Base-by-base conservation (phyloP, 371 early-diverging fungal species). In the Nematocida ironsii region DNA sequence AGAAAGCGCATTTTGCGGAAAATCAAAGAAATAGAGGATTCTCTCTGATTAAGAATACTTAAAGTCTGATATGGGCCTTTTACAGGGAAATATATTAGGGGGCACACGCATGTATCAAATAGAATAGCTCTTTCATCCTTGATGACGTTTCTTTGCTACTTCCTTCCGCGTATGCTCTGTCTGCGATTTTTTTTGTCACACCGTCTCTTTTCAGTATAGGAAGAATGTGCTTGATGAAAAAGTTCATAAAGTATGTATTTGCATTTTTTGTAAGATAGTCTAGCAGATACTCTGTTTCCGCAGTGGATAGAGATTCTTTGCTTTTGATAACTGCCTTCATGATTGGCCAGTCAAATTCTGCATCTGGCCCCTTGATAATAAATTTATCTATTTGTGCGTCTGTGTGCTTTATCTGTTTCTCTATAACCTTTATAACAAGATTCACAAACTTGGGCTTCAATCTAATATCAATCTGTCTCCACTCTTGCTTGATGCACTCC, bases 1-100 rank as follows among this genome's bases (percentile, higher is more conserved):
- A 57, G 80, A 69, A 78, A 78, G 40, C 48, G 55, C 23, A 68
- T 78, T 70, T 70, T 78, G 9, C 5, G 5, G 7, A 82, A 78
- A 45, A 16, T 78, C 7, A 67, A 57, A 18, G 27, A 50, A 23
- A 47, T 68, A 5, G 39, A 68, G 40, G 25, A 52, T 6, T 45
- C 69, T 50, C 69, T 68, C 50, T 68, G 33, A 33, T 18, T 40
- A n/a, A 16, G 66, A 33, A 2, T 2, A 33, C 33, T 33, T 4
- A 61, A 25, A 0, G 66, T 27, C 20, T 18, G 20, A 16, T 13
- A 11, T 9, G 3, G 20, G 39, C 39, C 40, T 11, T 42, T 50
- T 25, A 13, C 13, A 1, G 27, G 13, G 40, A 25, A 16, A 11
- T 18, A 68, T 40, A 62, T 13, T 62, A 44, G 25, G 16, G 13